Evolutionary conservation across 495 filamentous ascomycete species (phyloP), one percentile per base, ranked within the genome.

Genomic region (Pyronema omphalodes): DNA sequence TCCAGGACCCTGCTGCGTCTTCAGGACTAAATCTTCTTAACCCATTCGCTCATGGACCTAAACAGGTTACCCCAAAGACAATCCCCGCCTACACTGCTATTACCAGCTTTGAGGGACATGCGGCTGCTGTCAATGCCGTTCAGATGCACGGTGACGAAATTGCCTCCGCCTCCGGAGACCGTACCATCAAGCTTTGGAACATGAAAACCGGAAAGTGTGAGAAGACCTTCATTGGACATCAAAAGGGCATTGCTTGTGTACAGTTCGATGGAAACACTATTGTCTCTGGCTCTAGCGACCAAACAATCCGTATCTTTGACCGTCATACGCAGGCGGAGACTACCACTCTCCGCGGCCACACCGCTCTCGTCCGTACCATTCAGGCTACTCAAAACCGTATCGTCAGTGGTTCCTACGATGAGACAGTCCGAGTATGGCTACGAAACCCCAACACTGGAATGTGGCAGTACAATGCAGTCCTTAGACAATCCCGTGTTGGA

Each of bases 231-330:
- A 67, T 84, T 44, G 93, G 91, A 4, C 91, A 99, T 62, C 76
- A 76, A 54, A 99, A 96, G 67, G 91, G 91, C 14, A 96, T 99
- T 62, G 91, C 91, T 12, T 99, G 91, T 67, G 86, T 99, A 15
- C 88, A 96, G 67, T 94, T 85, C 60, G 91, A 99, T 67, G 88
- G 86, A n/a, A 80, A 83, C n/a, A 78, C 89, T 3, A 93, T 99
- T 51, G 86, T 99, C 44, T 93, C 83, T 58, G 91, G 91, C 2
- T 94, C 88, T 67, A 93, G 86, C 60, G 91, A 99, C 66, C 83
- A 91, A 60, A 86, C 87, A 9, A 86, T 96, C 34, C 86, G 91
- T 46, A 87, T 99, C 37, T 99, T 89, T 61, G 91, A 96, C 66
- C 76, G 83, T 36, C 73, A 76, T 46, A 84, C 86, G 0, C 82